Percentiles rank a stretch among this genome's conserved stretches.
phyloP scores from a whole-genome alignment of 1,284 basidiomycete genomes.

The Melanopsichium pennsylvanicum region DNA sequence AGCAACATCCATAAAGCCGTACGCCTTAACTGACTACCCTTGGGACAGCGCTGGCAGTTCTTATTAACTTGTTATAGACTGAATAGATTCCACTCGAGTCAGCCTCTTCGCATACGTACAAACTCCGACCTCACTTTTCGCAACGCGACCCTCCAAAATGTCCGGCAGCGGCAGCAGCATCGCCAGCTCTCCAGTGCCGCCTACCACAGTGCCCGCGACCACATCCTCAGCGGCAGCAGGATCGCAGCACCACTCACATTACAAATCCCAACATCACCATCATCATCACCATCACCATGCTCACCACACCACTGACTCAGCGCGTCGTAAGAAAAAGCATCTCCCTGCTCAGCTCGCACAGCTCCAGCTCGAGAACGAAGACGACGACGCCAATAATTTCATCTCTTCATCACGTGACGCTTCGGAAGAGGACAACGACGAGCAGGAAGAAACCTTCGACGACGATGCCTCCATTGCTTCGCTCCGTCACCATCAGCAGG shows the following conservation, averaged over 20 bases:
- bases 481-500: slow-evolving; percentile 37
- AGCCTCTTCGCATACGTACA: no score
- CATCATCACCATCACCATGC: slow-evolving; percentile 45
- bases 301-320: slow-evolving; percentile 45
- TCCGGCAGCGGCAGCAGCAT: slow-evolving; percentile 38
- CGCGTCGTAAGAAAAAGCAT: slow-evolving; percentile 49
- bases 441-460: slow-evolving; percentile 47
- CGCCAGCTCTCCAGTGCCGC: slow-evolving; percentile 16
- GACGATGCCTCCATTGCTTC: slow-evolving; percentile 48
- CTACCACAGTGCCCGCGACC: background rate
- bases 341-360: slow-evolving; percentile 43
- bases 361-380: slow-evolving; percentile 46
- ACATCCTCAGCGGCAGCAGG: slow-evolving; percentile 1
- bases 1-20: no score
- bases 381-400: slow-evolving; percentile 33
- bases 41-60: no score
- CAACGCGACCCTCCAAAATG: slow-evolving; percentile 16
- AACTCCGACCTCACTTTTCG: background rate
- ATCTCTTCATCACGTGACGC: slow-evolving; percentile 51
- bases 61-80: no score
- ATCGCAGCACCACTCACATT: slow-evolving; percentile 3
- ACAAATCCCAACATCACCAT: slow-evolving; percentile 40
- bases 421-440: slow-evolving; percentile 53
- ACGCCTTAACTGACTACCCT: no score
- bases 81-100: no score